These are phyloP conservation scores for Fagopyrum homotropicum DNA, from an alignment of 148 eudicot genomes.

Conservation along the genomic window DNA sequence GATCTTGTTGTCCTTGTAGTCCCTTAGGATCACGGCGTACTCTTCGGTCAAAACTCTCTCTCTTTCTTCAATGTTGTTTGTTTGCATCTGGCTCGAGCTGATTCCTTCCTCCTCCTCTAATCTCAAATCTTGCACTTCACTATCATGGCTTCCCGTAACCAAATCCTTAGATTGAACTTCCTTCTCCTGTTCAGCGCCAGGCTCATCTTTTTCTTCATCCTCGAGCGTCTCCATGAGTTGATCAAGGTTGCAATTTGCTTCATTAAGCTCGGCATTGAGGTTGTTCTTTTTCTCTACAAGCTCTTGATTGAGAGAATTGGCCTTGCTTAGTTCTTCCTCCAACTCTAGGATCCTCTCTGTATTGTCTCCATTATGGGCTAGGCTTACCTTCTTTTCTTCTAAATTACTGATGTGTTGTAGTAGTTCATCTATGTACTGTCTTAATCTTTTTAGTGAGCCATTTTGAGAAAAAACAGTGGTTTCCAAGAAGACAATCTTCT, in stretches of 20 bases:
- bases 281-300: conserved; percentile 30
- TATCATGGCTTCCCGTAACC: background rate
- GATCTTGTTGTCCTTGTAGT: conserved; percentile 56
- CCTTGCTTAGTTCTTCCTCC: conserved; percentile 45
- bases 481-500: conserved; percentile 52
- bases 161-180: conserved; percentile 20
- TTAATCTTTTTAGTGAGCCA: conserved; percentile 47
- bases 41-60: conserved; percentile 55
- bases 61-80: conserved; percentile 56
- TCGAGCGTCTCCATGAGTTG: conserved; percentile 47
- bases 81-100: conserved; percentile 50
- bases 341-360: conserved; percentile 40
- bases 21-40: conserved; percentile 50
- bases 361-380: conserved; percentile 26
- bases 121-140: conserved; percentile 18
- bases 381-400: conserved; percentile 44
- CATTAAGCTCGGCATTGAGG: conserved; percentile 31
- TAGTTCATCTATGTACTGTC: conserved; percentile 39
- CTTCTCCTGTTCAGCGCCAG: conserved; percentile 16
- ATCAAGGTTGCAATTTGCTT: conserved; percentile 43
- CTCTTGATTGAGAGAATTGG: conserved; percentile 31
- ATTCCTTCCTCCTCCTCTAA: conserved; percentile 30
- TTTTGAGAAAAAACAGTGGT: conserved; percentile 47
- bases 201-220: conserved; percentile 16
- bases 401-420: conserved; percentile 35